These are phyloP conservation scores for Petunia hybrid DNA, from an alignment of 305 asterid species.

Conservation along the genomic window DNA sequence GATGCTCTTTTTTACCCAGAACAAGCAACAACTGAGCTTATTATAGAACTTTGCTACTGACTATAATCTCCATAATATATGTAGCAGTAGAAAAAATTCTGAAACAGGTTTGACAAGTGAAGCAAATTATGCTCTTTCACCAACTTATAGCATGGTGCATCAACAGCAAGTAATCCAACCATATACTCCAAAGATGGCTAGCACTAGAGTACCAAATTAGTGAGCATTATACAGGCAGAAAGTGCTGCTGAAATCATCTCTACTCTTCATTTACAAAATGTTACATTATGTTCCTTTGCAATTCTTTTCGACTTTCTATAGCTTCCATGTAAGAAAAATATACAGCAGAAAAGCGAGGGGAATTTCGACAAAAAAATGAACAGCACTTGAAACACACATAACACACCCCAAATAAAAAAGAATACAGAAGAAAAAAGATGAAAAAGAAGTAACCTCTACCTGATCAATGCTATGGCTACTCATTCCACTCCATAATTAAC, in stretches of 20 bases:
- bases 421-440: slow-evolving; percentile 31
- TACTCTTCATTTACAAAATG: not conserved
- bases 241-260: slow-evolving; percentile 7
- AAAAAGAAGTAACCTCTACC: slow-evolving; percentile 47
- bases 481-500: slow-evolving; percentile 55
- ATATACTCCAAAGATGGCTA: not conserved
- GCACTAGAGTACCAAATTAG: not conserved
- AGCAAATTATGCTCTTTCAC: not conserved
- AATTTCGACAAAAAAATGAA: slow-evolving; percentile 30
- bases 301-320: slow-evolving; percentile 20
- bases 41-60: too few relatives aligned
- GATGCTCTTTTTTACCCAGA: too few relatives aligned
- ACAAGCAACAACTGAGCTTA: too few relatives aligned
- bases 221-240: slow-evolving; percentile 17
- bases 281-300: slow-evolving; percentile 18
- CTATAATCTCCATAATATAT: too few relatives aligned
- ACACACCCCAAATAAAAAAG: slow-evolving; percentile 47
- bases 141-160: not conserved
- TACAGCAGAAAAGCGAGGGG: slow-evolving; percentile 53
- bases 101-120: too few relatives aligned
- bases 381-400: slow-evolving; percentile 29
- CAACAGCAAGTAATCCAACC: not conserved
- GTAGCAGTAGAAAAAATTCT: too few relatives aligned
- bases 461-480: slow-evolving; percentile 52
- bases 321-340: slow-evolving; percentile 46